Conservation (phyloP, 495 filamentous ascomycete species). For the Talaromyces thailandensis region DNA sequence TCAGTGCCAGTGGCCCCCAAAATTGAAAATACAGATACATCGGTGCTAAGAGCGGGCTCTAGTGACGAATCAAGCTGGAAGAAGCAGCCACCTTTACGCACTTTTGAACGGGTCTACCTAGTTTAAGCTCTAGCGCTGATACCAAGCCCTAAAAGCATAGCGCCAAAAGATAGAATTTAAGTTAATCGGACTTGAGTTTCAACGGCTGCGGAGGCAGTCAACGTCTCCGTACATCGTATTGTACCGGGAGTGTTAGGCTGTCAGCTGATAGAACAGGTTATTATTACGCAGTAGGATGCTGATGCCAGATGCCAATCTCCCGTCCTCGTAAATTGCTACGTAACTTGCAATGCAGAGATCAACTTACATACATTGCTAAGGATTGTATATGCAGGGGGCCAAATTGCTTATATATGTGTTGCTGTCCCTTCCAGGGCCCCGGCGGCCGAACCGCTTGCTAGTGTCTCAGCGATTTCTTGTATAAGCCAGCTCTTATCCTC, state of each 20-base stretch:
- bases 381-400: background rate
- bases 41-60: background rate
- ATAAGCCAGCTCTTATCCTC: background rate
- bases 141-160: background rate
- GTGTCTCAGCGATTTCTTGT: background rate
- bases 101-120: background rate
- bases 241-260: background rate
- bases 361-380: background rate
- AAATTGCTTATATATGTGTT: background rate
- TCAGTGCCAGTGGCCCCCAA: background rate
- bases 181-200: background rate
- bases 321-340: background rate
- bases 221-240: background rate
- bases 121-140: background rate
- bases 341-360: background rate
- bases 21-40: conserved; percentile 1
- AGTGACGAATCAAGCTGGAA: background rate
- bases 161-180: background rate
- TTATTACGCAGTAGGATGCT: too few relatives aligned
- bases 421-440: background rate
- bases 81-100: background rate
- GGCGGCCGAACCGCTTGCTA: background rate
- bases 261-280: background rate
- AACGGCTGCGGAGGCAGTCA: background rate
- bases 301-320: too few relatives aligned